Evolutionary conservation across 129 eudicot species (phyloP), one percentile per base, ranked within the genome.

Genomic region (Lactuca sativa): DNA sequence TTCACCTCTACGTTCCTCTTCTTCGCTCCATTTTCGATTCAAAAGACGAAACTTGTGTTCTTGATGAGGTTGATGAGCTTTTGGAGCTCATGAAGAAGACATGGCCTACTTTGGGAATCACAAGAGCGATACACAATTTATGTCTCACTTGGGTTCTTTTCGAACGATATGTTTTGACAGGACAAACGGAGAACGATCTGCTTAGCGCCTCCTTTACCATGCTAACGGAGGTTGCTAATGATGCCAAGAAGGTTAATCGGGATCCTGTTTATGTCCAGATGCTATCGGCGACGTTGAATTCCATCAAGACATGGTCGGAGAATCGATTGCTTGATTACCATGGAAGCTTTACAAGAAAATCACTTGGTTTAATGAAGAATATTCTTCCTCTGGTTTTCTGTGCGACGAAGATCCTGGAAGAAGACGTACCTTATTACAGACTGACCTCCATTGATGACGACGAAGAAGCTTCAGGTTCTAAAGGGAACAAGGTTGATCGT

Each of bases 61-160:
- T 93, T 3, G 99, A 93, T 9, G 92, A 90, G 73, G 88, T 87
- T 2, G 99, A 93, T 15, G 97, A 93, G 79, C 76, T 93, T 4
- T 33, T 90, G 5, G 99, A 93, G 77, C 84, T 93, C 0, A 89
- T 93, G 89, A 93, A 93, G 77, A 93, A 93, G 70, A 87, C 99
- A 21, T 93, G 99, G 99, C 64, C 88, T 3, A 87, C 86, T 0
- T 56, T 93, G 25, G 97, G 95, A n/a, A 76, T 90, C 32, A 85
- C 77, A 44, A 80, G 80, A 38, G 57, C 95, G 0, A 71, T 93
- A 4, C 99, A 93, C 32, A 87, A 87, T 66, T 49, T 93, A 66
- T 93, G 99, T 62, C 80, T 93, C 51, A 82, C 93, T 38, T 93
- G 97, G 97, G 90, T 93, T 8, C 74, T 93, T 38, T 93, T 93